phyloP scores from a whole-genome alignment of 805 yeast genomes.

The Nakazawaea ernobii region DNA sequence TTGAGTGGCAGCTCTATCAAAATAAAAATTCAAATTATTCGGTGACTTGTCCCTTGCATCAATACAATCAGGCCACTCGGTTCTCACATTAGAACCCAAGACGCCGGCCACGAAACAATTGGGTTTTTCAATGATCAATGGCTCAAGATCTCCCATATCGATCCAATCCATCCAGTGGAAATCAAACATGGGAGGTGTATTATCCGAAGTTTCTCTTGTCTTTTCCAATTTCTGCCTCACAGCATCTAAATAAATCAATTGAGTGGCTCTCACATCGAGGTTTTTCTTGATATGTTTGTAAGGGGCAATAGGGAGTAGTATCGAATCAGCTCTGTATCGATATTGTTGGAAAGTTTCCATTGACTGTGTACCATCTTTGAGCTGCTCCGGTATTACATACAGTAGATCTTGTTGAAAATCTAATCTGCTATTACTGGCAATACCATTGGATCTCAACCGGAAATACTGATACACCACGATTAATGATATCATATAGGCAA shows the following conservation, averaged over 20 bases:
- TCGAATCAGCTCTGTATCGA: slow-evolving; percentile 25
- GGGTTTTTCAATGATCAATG: slow-evolving; percentile 32
- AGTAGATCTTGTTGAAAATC: neutral
- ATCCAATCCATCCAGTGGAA: slow-evolving; percentile 56
- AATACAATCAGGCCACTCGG: slow-evolving; percentile 34
- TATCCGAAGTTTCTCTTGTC: slow-evolving; percentile 19
- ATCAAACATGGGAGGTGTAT: slow-evolving; percentile 28
- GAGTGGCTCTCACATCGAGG: slow-evolving; percentile 28
- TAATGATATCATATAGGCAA: neutral
- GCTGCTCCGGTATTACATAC: neutral
- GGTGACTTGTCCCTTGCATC: slow-evolving; percentile 18
- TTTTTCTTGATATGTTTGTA: slow-evolving; percentile 27
- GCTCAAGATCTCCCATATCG: slow-evolving; percentile 37
- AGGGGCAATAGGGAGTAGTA: slow-evolving; percentile 33
- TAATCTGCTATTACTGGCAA: too few species aligned
- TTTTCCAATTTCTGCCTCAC: slow-evolving; percentile 23
- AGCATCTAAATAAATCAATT: slow-evolving; percentile 26
- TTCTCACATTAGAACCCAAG: slow-evolving; percentile 31
- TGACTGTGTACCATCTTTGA: neutral
- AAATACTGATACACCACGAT: slow-evolving; percentile 1
- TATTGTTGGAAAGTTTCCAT: slow-evolving; percentile 14
- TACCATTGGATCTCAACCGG: neutral
- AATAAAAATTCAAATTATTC: slow-evolving; percentile 18
- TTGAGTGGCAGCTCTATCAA: slow-evolving; percentile 20
- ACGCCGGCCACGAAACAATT: slow-evolving; percentile 40